phyloP scores from a whole-genome alignment of 352 stramenopile genomes.

The Phytopythium cucurbitacearum region DNA sequence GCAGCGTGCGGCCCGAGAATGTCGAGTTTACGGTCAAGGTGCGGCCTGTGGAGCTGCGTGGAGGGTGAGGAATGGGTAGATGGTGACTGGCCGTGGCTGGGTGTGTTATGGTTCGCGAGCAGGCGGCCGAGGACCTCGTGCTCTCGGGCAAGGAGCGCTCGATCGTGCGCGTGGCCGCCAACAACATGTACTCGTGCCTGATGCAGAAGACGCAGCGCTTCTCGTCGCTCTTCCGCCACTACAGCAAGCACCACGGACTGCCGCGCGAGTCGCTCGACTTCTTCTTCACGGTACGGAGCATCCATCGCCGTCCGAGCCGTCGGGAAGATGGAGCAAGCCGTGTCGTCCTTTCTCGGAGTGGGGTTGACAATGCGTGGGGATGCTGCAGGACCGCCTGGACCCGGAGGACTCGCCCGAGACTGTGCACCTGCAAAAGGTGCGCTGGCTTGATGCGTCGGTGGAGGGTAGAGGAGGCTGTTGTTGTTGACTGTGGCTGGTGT shows the following conservation, averaged over 20 bases:
- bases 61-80: constrained; percentile 46
- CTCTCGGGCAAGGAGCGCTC: constrained; percentile 74
- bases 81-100: background rate
- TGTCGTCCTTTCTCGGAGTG: background rate
- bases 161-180: constrained; percentile 78
- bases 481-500: constrained; percentile 6
- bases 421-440: constrained; percentile 80
- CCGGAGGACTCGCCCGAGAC: constrained; percentile 82
- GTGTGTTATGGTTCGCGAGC: background rate
- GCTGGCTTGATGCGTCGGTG: background rate
- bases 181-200: constrained; percentile 92
- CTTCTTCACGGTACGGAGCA: constrained; percentile 88
- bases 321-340: background rate
- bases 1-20: constrained; percentile 87
- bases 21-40: constrained; percentile 96
- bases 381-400: constrained; percentile 59
- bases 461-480: background rate
- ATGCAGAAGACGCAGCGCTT: constrained; percentile 99
- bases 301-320: no score
- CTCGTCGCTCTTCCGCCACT: constrained; percentile 97
- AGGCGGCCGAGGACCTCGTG: constrained; percentile 77
- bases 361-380: background rate
- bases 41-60: constrained; percentile 1
- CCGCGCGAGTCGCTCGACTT: constrained; percentile 96
- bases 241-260: constrained; percentile 98